Base-by-base conservation (phyloP, 1,139 yeast genomes). In the Taphrina flavorubra region DNA sequence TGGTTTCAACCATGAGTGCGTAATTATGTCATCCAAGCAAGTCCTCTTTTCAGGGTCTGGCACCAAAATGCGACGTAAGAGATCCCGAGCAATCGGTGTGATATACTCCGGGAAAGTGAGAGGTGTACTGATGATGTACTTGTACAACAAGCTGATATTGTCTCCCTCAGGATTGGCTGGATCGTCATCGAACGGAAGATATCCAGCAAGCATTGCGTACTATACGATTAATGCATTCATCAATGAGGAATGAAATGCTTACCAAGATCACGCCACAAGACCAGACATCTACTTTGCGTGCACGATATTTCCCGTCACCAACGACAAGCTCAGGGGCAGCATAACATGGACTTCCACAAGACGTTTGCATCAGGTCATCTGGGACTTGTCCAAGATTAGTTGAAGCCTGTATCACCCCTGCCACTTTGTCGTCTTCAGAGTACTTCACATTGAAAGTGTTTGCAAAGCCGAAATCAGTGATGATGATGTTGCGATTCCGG, bases 301-400 rank as follows among this genome's bases (percentile, higher is more conserved):
- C 97, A 74, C 89, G 92, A 77, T 94, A 94, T 25, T 95, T 94
- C 68, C 86, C 84, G 74, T 88, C 92, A 14, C 95, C 88, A 53
- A 92, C 88, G 3, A 94, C 99, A 71, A 94, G 81, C 78, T 94
- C 99, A 0, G 99, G 99, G 2, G 99, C 99, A 0, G 98, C 98
- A 78, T 94, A 94, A 78, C 99, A 92, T 0, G 99, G 99, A 6
- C 97, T 90, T 1, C 99, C 99, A 79, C 99, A 94, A 62, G 94
- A 87, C 0, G 99, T 94, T 77, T 88, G 88, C 99, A 94, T 94
- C 68, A 91, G 81, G 77, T 91, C 97, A 18, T 72, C 72, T 6
- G 65, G 16, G 13, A 62, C 42, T 44, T 42, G 53, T 16, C 59
- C 66, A 18, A 34, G 37, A 18, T 47, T 18, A 18, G 14, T 18